Conservation (phyloP, 257 asterid genomes). For the Asclepias syriaca region DNA sequence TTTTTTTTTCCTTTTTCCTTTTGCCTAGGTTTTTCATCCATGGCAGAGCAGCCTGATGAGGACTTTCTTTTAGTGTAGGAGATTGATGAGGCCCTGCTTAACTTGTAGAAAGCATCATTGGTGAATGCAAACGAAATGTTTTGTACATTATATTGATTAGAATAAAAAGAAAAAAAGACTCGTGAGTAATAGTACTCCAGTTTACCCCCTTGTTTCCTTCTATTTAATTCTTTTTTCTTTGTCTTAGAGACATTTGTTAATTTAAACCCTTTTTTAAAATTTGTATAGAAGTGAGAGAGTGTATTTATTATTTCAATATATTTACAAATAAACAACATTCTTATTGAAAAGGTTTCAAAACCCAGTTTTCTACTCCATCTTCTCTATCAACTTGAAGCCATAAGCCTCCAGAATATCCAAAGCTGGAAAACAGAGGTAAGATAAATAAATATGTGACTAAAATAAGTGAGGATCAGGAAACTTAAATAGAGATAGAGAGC, state of each 20-base stretch:
- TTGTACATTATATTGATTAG: not conserved
- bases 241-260: not conserved
- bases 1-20: not conserved
- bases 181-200: no score
- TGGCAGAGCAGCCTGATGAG: not conserved
- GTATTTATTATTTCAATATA: not conserved
- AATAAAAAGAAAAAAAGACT: no score
- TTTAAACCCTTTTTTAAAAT: no score
- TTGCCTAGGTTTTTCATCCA: not conserved
- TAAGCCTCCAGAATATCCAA: slow-evolving; percentile 67
- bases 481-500: not conserved
- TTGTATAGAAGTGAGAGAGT: not conserved
- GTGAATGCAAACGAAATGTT: not conserved
- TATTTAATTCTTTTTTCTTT: no score
- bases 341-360: not conserved
- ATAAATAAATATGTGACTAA: not conserved
- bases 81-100: not conserved
- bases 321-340: not conserved
- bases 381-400: slow-evolving; percentile 82
- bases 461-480: not conserved
- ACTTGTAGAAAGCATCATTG: not conserved
- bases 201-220: no score
- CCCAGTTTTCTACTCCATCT: slow-evolving; percentile 30
- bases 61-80: slow-evolving; percentile 5
- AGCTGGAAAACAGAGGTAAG: slow-evolving; percentile 39